Conservation (phyloP, 345 rosid species). For the Eutrema japonicum region DNA sequence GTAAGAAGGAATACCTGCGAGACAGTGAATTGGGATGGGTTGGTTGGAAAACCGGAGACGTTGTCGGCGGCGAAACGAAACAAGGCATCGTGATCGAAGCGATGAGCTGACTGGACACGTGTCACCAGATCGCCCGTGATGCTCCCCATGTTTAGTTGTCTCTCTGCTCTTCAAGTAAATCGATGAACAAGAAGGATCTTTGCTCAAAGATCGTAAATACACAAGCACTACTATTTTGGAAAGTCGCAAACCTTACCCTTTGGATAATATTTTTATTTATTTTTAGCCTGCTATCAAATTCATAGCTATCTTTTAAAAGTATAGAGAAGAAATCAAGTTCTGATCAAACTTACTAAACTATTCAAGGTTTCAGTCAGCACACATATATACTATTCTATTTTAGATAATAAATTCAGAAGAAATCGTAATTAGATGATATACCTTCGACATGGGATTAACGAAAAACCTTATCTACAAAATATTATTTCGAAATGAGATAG, state of each 20-base stretch:
- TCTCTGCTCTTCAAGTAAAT: constrained; percentile 23
- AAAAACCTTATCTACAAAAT: too few relatives aligned
- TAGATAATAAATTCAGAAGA: too few relatives aligned
- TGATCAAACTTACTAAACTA: not conserved
- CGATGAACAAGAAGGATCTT: not conserved
- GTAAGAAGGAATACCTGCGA: constrained; percentile 53
- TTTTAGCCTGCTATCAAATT: not conserved
- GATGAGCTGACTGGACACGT: constrained; percentile 55
- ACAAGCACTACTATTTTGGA: not conserved
- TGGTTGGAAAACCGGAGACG: constrained; percentile 69
- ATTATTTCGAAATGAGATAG: too few relatives aligned
- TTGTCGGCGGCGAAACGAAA: constrained; percentile 57
- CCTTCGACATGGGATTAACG: too few relatives aligned
- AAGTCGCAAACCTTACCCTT: not conserved
- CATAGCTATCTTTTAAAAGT: not conserved
- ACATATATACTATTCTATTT: too few relatives aligned
- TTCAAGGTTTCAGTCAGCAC: too few relatives aligned
- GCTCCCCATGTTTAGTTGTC: constrained; percentile 51
- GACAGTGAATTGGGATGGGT: constrained; percentile 62
- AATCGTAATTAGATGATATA: too few relatives aligned
- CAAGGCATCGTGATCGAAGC: constrained; percentile 67
- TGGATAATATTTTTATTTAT: not conserved
- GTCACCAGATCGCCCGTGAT: constrained; percentile 64
- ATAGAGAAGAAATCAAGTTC: not conserved
- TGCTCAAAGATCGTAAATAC: not conserved